These are phyloP conservation scores for Cochliopodium minus DNA, from an alignment of 208 protist genomes.

Conservation along the genomic window DNA sequence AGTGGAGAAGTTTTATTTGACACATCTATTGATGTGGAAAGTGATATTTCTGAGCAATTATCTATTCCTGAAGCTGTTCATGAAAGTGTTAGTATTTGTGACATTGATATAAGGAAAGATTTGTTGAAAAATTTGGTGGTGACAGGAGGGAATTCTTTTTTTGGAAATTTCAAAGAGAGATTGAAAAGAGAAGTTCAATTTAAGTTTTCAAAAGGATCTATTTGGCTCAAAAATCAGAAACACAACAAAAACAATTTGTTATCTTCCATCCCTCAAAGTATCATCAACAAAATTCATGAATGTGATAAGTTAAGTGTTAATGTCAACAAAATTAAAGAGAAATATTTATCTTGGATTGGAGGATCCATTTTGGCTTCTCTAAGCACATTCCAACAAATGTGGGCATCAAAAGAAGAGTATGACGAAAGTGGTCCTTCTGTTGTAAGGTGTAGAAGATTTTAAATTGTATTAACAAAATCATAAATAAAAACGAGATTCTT, in stretches of 20 bases:
- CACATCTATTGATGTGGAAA: conserved; percentile 70
- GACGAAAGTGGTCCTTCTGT: conserved; percentile 64
- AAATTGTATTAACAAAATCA: conserved; percentile 79
- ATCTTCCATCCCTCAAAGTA: conserved; percentile 68
- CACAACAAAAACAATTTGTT: conserved; percentile 73
- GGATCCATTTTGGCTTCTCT: conserved; percentile 72
- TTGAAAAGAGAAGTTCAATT: conserved; percentile 69
- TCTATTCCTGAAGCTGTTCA: conserved; percentile 83
- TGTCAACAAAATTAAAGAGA: conserved; percentile 68
- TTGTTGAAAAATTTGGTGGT: conserved; percentile 84
- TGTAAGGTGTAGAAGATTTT: conserved; percentile 64
- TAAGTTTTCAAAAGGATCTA: conserved; percentile 64
- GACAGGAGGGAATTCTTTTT: conserved; percentile 83
- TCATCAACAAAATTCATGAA: conserved; percentile 80
- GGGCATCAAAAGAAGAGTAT: conserved; percentile 74
- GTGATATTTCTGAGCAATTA: too few relatives aligned
- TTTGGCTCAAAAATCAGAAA: conserved; percentile 84
- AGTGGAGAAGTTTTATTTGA: conserved; percentile 88
- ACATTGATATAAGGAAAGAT: conserved; percentile 73
- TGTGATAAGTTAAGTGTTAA: conserved; percentile 81
- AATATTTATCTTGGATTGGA: conserved; percentile 63
- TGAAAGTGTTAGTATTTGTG: conserved; percentile 88
- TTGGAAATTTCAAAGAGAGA: conserved; percentile 82
- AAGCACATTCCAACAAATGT: conserved; percentile 62
- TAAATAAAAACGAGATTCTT: too few relatives aligned